phyloP scores from a whole-genome alignment of 495 filamentous ascomycete species.

The Aspergillus sclerotiicarbonarius region DNA sequence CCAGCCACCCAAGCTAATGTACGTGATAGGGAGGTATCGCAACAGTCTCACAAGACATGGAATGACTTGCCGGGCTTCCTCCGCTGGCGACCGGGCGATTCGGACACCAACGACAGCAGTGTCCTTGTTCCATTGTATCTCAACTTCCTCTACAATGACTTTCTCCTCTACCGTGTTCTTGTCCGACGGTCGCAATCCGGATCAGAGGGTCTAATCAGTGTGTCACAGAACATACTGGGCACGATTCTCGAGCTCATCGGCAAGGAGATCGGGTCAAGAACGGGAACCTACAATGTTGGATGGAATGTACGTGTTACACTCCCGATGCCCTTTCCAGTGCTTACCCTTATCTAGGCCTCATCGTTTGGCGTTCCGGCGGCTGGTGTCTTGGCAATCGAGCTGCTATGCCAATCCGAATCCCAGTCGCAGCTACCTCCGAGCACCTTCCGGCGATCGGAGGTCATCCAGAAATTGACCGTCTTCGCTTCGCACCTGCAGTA shows the following conservation, averaged over 20 bases:
- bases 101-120: background rate
- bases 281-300: background rate
- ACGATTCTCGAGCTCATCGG: constrained; percentile 3
- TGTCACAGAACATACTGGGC: constrained; percentile 2
- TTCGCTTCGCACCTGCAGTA: constrained; percentile 29
- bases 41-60: constrained; percentile 13
- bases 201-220: constrained; percentile 3
- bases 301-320: background rate
- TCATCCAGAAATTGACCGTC: constrained; percentile 58
- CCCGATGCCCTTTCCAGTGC: background rate
- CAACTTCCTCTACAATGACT: constrained; percentile 51
- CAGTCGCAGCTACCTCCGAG: background rate
- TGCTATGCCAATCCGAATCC: constrained; percentile 33
- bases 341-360: constrained; percentile 26
- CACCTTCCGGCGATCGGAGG: constrained; percentile 48
- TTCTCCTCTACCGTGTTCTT: constrained; percentile 42
- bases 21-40: constrained; percentile 11
- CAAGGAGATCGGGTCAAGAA: background rate
- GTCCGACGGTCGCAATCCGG: constrained; percentile 36
- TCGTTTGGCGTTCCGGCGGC: constrained; percentile 50
- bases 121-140: constrained; percentile 26
- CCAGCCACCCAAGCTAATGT: background rate
- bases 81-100: constrained; percentile 16
- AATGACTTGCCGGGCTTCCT: constrained; percentile 19
- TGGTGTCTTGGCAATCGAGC: constrained; percentile 54